These are phyloP conservation scores for Umbelopsis ramanniana DNA, from an alignment of 192 early-diverging fungal species.

Conservation along the genomic window DNA sequence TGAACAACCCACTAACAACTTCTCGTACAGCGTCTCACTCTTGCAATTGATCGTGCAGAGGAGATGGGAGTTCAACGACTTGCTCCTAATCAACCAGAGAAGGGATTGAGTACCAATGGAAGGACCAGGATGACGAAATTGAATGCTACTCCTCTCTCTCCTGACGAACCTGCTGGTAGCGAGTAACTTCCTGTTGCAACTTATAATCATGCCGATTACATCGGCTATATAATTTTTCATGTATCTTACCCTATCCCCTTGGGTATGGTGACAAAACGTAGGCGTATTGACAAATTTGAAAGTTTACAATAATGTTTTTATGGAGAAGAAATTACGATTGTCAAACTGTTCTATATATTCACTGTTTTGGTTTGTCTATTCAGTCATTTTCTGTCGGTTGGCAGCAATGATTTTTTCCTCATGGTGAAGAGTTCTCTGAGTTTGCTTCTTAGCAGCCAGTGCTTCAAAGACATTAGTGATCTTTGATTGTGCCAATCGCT, in stretches of 20 bases:
- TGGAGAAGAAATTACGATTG: neutral
- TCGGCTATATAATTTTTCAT: no score
- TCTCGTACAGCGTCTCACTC: neutral
- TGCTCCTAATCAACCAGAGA: conserved; percentile 11
- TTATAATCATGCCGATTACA: neutral
- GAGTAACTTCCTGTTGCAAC: neutral
- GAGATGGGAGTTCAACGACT: conserved; percentile 3
- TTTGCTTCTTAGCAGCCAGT: conserved; percentile 27
- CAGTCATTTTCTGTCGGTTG: conserved; percentile 15
- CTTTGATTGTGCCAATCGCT: conserved; percentile 66
- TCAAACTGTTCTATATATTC: neutral
- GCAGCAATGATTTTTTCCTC: conserved; percentile 37
- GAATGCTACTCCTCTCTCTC: neutral
- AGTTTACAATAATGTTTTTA: conserved; percentile 4
- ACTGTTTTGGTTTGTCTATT: neutral
- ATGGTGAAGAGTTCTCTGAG: conserved; percentile 28
- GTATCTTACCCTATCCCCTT: no score
- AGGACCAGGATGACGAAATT: conserved; percentile 31
- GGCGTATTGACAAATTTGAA: neutral
- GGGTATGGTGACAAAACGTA: neutral
- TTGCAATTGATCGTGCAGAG: neutral
- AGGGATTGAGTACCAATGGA: conserved; percentile 30
- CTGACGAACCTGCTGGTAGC: neutral
- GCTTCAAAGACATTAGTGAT: conserved; percentile 33
- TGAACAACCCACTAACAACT: neutral